A percentile compares a stretch with the other conserved stretches of the same genome.
Conservation (phyloP, 2,329 filamentous ascomycete species). For the Diaporthe helianthi region DNA sequence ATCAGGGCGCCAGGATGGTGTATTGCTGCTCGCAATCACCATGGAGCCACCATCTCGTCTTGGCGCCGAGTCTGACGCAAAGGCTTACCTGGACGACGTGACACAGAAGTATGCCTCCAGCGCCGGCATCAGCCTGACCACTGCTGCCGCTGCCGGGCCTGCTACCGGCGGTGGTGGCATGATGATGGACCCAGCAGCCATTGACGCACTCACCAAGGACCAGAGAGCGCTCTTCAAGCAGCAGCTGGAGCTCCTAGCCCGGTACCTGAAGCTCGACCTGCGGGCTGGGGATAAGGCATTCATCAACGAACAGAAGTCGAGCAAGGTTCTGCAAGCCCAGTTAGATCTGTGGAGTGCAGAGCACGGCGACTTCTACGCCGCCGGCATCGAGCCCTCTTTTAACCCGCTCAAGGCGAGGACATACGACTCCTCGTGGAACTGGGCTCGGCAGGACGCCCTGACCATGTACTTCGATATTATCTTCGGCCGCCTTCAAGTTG, state of each 20-base stretch:
- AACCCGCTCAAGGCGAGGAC: slow-evolving; percentile 91
- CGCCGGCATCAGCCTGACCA: slow-evolving; percentile 83
- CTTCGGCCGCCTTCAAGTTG: slow-evolving; percentile 89
- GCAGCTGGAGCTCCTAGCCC: slow-evolving; percentile 91
- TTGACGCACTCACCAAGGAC: slow-evolving; percentile 96
- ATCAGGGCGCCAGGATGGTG: slow-evolving; percentile 87
- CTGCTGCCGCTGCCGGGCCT: slow-evolving; percentile 75
- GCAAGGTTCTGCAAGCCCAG: slow-evolving; percentile 88
- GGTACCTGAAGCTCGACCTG: slow-evolving; percentile 97
- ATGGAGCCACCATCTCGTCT: slow-evolving; percentile 91
- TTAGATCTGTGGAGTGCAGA: slow-evolving; percentile 94
- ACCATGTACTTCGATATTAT: slow-evolving; percentile 99
- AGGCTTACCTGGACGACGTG: slow-evolving; percentile 88
- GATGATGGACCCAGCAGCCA: slow-evolving; percentile 99
- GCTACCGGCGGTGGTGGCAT: slow-evolving; percentile 81
- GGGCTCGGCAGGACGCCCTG: slow-evolving; percentile 95
- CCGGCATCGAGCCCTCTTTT: slow-evolving; percentile 93
- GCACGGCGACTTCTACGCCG: slow-evolving; percentile 95
- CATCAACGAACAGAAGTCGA: slow-evolving; percentile 82
- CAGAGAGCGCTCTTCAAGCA: slow-evolving; percentile 97
- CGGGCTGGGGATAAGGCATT: slow-evolving; percentile 96
- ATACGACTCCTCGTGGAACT: slow-evolving; percentile 99
- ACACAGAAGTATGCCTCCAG: slow-evolving; percentile 87
- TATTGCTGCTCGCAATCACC: slow-evolving; percentile 85
- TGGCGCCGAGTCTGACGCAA: slow-evolving; percentile 88